phyloP scores from a whole-genome alignment of 257 asterid species.

The Nicotiana noctiflora region DNA sequence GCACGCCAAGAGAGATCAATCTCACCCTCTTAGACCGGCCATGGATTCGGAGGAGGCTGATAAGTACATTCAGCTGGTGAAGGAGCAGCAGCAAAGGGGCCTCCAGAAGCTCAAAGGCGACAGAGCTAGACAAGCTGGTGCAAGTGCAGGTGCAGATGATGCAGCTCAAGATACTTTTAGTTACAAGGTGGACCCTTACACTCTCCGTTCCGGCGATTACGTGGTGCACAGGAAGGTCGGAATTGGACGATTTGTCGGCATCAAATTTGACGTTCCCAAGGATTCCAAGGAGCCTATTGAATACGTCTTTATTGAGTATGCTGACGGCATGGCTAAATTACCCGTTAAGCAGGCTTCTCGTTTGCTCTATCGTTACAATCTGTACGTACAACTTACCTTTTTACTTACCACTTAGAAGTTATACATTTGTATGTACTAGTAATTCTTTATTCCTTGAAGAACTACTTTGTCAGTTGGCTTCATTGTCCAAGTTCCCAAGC shows the following conservation, averaged over 20 bases:
- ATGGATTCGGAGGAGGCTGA: slow-evolving; percentile 81
- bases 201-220: slow-evolving; percentile 74
- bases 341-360: slow-evolving; percentile 84
- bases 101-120: slow-evolving; percentile 74
- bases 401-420: not conserved
- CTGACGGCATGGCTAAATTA: slow-evolving; percentile 94
- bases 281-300: slow-evolving; percentile 51
- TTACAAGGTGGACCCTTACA: slow-evolving; percentile 83
- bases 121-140: slow-evolving; percentile 16
- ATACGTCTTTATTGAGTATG: slow-evolving; percentile 86
- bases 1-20: slow-evolving; percentile 55
- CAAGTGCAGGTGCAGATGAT: slow-evolving; percentile 21
- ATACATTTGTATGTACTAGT: not conserved
- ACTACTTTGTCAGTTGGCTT: not conserved
- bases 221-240: slow-evolving; percentile 94
- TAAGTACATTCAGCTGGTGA: slow-evolving; percentile 69
- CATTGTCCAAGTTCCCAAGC: slow-evolving; percentile 1
- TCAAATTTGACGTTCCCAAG: slow-evolving; percentile 65
- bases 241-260: slow-evolving; percentile 67
- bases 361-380: slow-evolving; percentile 83
- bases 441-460: not conserved
- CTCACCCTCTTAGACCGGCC: slow-evolving; percentile 37
- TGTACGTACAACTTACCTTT: slow-evolving; percentile 35
- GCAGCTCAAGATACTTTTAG: slow-evolving; percentile 20
- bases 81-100: slow-evolving; percentile 91